A percentile compares a stretch with the other conserved stretches of the same genome.
These are phyloP conservation scores for Myxozyma lipomycoides DNA, from an alignment of 805 yeast species.

Conservation along the genomic window DNA sequence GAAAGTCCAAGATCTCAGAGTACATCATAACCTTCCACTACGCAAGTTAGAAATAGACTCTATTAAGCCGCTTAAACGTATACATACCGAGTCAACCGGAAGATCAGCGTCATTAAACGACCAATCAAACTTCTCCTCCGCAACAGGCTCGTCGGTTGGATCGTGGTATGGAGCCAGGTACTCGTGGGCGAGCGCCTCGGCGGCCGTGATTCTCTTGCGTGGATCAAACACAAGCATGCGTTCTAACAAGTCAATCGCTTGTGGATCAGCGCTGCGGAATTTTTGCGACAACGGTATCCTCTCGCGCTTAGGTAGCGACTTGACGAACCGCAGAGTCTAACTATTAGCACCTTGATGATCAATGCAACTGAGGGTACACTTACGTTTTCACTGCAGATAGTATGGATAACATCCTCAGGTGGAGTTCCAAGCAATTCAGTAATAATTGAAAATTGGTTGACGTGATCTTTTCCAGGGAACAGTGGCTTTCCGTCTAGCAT, in stretches of 20 bases:
- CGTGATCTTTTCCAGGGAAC: slow-evolving; percentile 98
- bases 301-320: slow-evolving; percentile 86
- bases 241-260: slow-evolving; percentile 81
- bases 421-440: slow-evolving; percentile 96
- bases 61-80: neutral
- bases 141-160: slow-evolving; percentile 94
- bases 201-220: slow-evolving; percentile 87
- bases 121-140: slow-evolving; percentile 94
- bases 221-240: slow-evolving; percentile 95
- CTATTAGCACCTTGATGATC: neutral
- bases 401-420: slow-evolving; percentile 90
- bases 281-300: slow-evolving; percentile 84
- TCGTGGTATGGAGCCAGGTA: slow-evolving; percentile 95
- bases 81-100: slow-evolving; percentile 74
- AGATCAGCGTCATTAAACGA: slow-evolving; percentile 95
- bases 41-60: neutral
- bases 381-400: slow-evolving; percentile 85
- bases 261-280: slow-evolving; percentile 64
- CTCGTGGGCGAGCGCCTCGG: slow-evolving; percentile 82
- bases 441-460: slow-evolving; percentile 94
- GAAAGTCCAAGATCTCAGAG: slow-evolving; percentile 93
- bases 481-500: slow-evolving; percentile 96
- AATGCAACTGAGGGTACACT: neutral
- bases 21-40: slow-evolving; percentile 98
- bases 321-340: slow-evolving; percentile 79